A percentile compares a stretch with the other conserved stretches of the same genome.
phyloP scores from a whole-genome alignment of 768 basidiomycete genomes.

The Collybia sordida region DNA sequence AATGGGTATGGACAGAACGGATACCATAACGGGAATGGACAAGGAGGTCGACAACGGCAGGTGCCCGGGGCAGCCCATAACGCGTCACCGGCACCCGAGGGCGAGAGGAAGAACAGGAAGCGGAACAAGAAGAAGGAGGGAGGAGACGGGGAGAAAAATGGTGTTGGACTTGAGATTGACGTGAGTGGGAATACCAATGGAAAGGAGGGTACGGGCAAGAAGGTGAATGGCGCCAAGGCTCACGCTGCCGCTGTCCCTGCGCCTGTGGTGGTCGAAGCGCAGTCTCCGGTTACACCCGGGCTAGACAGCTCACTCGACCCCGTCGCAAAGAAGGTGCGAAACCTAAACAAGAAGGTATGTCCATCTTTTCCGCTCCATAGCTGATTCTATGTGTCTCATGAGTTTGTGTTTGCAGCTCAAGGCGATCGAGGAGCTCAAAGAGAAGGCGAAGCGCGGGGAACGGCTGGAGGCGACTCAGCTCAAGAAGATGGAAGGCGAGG shows the following conservation, averaged over 20 bases:
- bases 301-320: slow-evolving; percentile 67
- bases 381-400: slow-evolving; percentile 1
- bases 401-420: slow-evolving; percentile 61
- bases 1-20: slow-evolving; percentile 33
- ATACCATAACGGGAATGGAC: slow-evolving; percentile 30
- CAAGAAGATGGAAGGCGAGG: slow-evolving; percentile 95
- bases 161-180: slow-evolving; percentile 30
- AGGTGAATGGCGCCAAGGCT: slow-evolving; percentile 6
- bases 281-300: slow-evolving; percentile 54
- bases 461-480: slow-evolving; percentile 92
- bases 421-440: slow-evolving; percentile 98
- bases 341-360: slow-evolving; percentile 91
- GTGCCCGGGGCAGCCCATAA: slow-evolving; percentile 73
- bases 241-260: slow-evolving; percentile 14
- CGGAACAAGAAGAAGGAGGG: slow-evolving; percentile 50
- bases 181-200: slow-evolving; percentile 37
- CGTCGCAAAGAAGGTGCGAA: slow-evolving; percentile 88
- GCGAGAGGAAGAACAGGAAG: slow-evolving; percentile 38
- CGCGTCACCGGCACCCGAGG: slow-evolving; percentile 40
- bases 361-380: background rate
- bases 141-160: slow-evolving; percentile 34
- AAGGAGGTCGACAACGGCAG: slow-evolving; percentile 45
- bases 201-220: slow-evolving; percentile 21
- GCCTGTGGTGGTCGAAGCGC: slow-evolving; percentile 19
- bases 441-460: slow-evolving; percentile 86